Conservation (phyloP, 345 rosid species). For the Lepidium aucheri region DNA sequence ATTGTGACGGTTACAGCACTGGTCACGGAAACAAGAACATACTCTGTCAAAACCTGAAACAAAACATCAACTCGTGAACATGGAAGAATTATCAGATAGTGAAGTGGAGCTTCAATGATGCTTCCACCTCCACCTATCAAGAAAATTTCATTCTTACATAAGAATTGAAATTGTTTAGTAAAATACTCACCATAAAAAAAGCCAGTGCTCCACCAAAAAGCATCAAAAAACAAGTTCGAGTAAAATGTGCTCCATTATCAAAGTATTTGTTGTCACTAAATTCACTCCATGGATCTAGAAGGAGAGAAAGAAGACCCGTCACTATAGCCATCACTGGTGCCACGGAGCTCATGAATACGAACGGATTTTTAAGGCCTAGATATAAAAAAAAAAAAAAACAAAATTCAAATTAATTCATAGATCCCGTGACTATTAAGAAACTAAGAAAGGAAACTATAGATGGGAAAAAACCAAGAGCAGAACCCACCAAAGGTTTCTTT, state of each 20-base stretch:
- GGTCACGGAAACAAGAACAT: slow-evolving; percentile 88
- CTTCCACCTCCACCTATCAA: background rate
- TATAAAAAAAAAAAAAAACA: slow-evolving; percentile 21
- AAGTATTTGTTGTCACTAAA: slow-evolving; percentile 63
- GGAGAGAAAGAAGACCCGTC: slow-evolving; percentile 74
- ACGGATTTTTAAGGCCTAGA: slow-evolving; percentile 89
- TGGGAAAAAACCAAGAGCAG: background rate
- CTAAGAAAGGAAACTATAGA: background rate
- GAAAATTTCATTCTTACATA: background rate
- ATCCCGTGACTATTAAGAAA: background rate
- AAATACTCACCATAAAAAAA: slow-evolving; percentile 69
- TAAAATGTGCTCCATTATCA: slow-evolving; percentile 63
- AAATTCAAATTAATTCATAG: background rate
- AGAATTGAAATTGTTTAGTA: background rate
- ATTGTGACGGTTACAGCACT: slow-evolving; percentile 98
- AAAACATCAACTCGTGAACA: slow-evolving; percentile 3
- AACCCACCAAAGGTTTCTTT: slow-evolving; percentile 86
- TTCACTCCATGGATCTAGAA: slow-evolving; percentile 94
- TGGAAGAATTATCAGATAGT: background rate
- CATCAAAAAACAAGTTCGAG: slow-evolving; percentile 86
- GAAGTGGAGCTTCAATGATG: background rate
- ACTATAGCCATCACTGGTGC: slow-evolving; percentile 86
- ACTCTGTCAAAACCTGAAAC: slow-evolving; percentile 89
- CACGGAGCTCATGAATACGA: slow-evolving; percentile 72
- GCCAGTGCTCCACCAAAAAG: slow-evolving; percentile 95